phyloP scores from a whole-genome alignment of 176 grass and related monocot genomes.

The Aegilops sharonensis region DNA sequence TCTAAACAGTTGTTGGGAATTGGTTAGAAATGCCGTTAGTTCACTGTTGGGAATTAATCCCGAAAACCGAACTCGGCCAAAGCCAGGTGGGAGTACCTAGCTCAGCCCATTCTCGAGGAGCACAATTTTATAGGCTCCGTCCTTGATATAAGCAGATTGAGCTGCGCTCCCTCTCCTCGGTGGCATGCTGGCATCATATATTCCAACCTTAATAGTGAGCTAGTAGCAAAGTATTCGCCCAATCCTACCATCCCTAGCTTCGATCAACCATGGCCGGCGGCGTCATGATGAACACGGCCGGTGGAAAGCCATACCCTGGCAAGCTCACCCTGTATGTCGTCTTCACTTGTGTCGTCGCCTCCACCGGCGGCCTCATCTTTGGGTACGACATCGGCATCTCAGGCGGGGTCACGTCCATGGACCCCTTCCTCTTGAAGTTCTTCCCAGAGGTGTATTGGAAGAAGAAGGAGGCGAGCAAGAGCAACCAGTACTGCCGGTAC shows the following conservation, averaged over 20 bases:
- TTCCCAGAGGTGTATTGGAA: constrained; percentile 30
- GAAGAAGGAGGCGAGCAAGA: not conserved
- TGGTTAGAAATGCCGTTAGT: too few relatives aligned
- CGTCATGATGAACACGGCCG: constrained; percentile 35
- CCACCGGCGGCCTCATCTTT: constrained; percentile 82
- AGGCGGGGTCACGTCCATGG: constrained; percentile 44
- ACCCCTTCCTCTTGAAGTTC: constrained; percentile 34
- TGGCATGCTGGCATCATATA: not conserved
- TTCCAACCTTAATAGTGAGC: not conserved
- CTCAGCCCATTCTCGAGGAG: not conserved
- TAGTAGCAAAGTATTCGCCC: not conserved
- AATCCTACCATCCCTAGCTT: not conserved
- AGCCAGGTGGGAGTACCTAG: not conserved
- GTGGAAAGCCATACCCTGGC: constrained; percentile 61
- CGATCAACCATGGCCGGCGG: constrained; percentile 46
- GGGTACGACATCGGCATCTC: constrained; percentile 88
- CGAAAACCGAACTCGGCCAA: not conserved
- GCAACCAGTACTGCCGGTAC: constrained; percentile 19
- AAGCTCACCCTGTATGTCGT: constrained; percentile 73
- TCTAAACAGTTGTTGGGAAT: too few relatives aligned
- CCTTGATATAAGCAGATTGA: not conserved
- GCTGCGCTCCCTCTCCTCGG: not conserved
- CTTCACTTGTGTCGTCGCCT: constrained; percentile 70
- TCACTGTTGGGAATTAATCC: not conserved
- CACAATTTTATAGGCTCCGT: too few relatives aligned